Evolutionary conservation across 2,329 filamentous ascomycete genomes (phyloP).

Genomic region (Pseudogymnoascus pannorum): DNA sequence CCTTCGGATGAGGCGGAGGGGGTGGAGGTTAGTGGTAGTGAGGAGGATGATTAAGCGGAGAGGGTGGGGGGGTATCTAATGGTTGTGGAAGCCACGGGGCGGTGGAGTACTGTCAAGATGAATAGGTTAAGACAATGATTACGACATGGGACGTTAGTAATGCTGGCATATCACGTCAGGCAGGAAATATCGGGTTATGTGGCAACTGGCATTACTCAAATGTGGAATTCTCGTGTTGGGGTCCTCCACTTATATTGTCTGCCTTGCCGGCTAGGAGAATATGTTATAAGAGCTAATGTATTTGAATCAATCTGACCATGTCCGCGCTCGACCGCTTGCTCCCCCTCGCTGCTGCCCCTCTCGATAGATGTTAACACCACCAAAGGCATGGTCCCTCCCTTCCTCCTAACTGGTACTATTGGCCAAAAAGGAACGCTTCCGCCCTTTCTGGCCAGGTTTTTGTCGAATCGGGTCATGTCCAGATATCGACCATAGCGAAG

Average conservation of each 20-base stretch:
- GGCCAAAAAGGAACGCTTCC: background rate
- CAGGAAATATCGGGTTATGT: background rate
- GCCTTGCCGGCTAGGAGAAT: conserved; percentile 21
- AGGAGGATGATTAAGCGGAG: conserved; percentile 15
- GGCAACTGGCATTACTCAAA: conserved; percentile 5
- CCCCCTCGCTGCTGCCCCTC: conserved; percentile 11
- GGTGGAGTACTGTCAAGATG: background rate
- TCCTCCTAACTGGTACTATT: conserved; percentile 26
- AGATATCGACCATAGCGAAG: background rate
- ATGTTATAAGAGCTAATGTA: conserved; percentile 19
- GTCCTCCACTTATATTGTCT: conserved; percentile 7
- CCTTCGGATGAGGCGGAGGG: conserved; percentile 10
- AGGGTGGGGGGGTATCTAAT: background rate
- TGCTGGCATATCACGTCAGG: background rate
- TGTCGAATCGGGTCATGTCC: conserved; percentile 10
- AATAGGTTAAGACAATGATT: background rate
- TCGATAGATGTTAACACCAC: conserved; percentile 17
- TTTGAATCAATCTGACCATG: conserved; percentile 14
- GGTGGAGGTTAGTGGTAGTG: conserved; percentile 31
- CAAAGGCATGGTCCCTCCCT: conserved; percentile 27
- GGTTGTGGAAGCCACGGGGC: background rate
- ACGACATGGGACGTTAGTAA: background rate
- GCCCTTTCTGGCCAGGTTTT: conserved; percentile 23
- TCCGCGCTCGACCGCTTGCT: conserved; percentile 14
- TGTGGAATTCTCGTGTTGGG: conserved; percentile 5